Evolutionary conservation across 768 basidiomycete genomes (phyloP).

Genomic region (Boletales sp.): DNA sequence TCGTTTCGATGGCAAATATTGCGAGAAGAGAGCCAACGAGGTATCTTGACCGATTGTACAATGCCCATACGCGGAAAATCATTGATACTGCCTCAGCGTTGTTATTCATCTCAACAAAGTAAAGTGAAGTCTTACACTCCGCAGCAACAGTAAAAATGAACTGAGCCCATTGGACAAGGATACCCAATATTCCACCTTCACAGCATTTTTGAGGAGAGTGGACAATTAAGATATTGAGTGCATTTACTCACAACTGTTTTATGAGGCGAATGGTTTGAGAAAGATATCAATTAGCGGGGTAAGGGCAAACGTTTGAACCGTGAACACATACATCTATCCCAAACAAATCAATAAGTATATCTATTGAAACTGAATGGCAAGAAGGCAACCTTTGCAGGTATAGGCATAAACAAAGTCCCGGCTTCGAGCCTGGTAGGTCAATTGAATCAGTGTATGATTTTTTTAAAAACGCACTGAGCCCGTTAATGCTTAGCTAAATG

Average conservation of each 20-base stretch:
- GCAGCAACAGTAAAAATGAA: too few species aligned
- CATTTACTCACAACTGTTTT: too few species aligned
- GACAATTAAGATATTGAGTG: too few species aligned
- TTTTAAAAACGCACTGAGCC: not conserved
- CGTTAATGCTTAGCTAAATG: not conserved
- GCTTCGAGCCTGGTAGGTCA: not conserved
- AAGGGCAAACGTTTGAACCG: too few species aligned
- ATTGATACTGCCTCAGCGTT: not conserved
- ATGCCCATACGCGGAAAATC: not conserved
- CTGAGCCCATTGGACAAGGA: too few species aligned
- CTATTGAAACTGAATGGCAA: too few species aligned
- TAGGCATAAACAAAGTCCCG: not conserved
- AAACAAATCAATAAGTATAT: not conserved
- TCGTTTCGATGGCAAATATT: not conserved
- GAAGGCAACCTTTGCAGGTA: not conserved
- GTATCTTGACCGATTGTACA: not conserved
- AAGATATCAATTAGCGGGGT: too few species aligned
- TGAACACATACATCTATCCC: not conserved
- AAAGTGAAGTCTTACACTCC: too few species aligned
- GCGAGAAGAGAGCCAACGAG: not conserved
- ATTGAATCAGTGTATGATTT: not conserved
- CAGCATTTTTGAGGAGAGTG: too few species aligned
- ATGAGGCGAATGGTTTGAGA: too few species aligned
- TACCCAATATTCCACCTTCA: too few species aligned
- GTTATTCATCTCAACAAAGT: too few species aligned